Percentiles rank a stretch among this genome's conserved stretches.
phyloP scores from a whole-genome alignment of 2,329 filamentous ascomycete genomes.

The Botrytis fragariae region DNA sequence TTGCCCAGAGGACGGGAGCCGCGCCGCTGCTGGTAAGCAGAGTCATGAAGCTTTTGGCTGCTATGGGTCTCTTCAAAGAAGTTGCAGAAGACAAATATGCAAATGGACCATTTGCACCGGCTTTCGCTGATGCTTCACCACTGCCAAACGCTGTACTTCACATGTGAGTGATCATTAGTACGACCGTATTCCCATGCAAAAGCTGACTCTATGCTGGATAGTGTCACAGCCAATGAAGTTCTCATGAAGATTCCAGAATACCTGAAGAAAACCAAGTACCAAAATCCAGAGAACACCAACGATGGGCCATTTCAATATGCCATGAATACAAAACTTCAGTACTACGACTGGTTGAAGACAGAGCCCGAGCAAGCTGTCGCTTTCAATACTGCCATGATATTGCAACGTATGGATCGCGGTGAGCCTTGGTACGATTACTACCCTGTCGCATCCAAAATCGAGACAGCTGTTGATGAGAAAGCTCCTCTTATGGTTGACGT shows the following conservation, averaged over 20 bases:
- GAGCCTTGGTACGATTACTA: conserved; percentile 19
- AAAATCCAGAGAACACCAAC: conserved; percentile 17
- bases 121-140: conserved; percentile 6
- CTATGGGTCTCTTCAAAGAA: conserved; percentile 10
- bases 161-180: not conserved
- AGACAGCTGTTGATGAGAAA: not conserved
- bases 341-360: conserved; percentile 19
- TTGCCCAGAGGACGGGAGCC: conserved; percentile 11
- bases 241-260: conserved; percentile 17
- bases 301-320: conserved; percentile 19
- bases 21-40: conserved; percentile 8
- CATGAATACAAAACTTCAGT: conserved; percentile 3
- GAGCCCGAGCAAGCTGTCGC: conserved; percentile 9
- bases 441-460: not conserved
- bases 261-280: conserved; percentile 13
- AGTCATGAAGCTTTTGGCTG: conserved; percentile 10
- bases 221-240: too few relatives aligned
- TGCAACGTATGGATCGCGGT: conserved; percentile 14
- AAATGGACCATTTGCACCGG: not conserved
- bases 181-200: not conserved
- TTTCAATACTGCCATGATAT: conserved; percentile 17
- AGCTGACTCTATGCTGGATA: too few relatives aligned
- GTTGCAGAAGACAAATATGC: conserved; percentile 9
- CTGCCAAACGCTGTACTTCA: conserved; percentile 8
- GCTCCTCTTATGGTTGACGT: conserved; percentile 20